Evolutionary conservation across 2,329 filamentous ascomycete genomes (phyloP).

Genomic region (Cytospora chrysosperma): DNA sequence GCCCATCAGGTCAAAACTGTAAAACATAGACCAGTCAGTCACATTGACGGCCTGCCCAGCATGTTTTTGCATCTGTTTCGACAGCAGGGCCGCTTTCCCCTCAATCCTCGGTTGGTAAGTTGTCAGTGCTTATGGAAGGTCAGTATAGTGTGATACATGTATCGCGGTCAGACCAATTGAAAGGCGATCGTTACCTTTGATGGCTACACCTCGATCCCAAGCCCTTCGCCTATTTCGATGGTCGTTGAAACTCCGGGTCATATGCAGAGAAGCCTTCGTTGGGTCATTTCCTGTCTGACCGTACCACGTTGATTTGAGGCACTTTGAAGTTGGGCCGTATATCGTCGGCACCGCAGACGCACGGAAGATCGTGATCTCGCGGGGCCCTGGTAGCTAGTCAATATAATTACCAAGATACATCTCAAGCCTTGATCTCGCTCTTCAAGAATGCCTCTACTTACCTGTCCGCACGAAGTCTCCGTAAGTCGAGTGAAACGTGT

Average conservation of each 20-base stretch:
- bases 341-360: conserved; percentile 26
- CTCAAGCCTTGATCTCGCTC: not conserved
- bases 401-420: not conserved
- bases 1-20: conserved; percentile 6
- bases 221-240: not conserved
- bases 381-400: not conserved
- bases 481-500: conserved; percentile 3
- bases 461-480: conserved; percentile 14
- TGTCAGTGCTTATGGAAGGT: not conserved
- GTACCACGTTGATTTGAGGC: conserved; percentile 27
- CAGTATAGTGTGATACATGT: too few species aligned
- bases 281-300: conserved; percentile 2
- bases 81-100: not conserved
- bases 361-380: conserved; percentile 10
- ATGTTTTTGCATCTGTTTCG: not conserved
- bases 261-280: conserved; percentile 1
- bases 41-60: not conserved
- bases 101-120: not conserved
- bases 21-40: conserved; percentile 3
- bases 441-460: not conserved
- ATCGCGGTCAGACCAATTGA: not conserved
- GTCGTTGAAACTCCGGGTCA: not conserved
- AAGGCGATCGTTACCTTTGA: not conserved
- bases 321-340: conserved; percentile 27
- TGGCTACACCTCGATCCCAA: not conserved